Base-by-base conservation (phyloP, 2,329 filamentous ascomycete genomes). In the Dryadomyces sulphureus region DNA sequence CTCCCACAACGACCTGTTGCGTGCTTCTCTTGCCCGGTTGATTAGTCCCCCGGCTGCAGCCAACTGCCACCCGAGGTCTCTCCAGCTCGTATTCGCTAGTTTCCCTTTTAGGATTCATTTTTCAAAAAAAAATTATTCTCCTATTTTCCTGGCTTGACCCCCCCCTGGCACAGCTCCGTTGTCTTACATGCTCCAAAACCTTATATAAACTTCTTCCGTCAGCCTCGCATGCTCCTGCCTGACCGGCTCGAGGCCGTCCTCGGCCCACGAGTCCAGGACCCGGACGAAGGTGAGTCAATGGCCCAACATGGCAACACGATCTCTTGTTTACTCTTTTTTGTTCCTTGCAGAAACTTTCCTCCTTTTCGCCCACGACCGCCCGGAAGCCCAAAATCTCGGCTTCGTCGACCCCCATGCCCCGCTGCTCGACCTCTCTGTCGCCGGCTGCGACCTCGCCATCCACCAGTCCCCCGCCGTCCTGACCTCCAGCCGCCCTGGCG, bases 391-490 rank as follows among this genome's bases (percentile, higher is more conserved):
- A 46, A 80, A 88, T 55, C 78, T 96, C 9, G 92, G 90, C 57
- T 92, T 95, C 62, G 66, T 96, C 52, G 81, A 94, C 60, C 68
- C 83, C 16, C 77, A 74, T 52, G 78, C 84, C 9, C 60, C 72
- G 1, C 63, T 66, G 2, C 61, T 95, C 32, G 75, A 60, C 12
- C 59, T 94, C 48, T 71, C 72, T 30, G 72, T 96, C 50, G 76
- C 69, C 46, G 79, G 72, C 46, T 71, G 70, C 45, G 84, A 94
- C 57, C 77, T 87, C 49, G 75, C 73, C 30, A 81, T 96, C 54
- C 73, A 79, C 50, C 92, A 96, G 62, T 94, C 87, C 2, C 90
- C 88, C 1, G 76, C 79, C 9, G 70, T 96, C 9, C 72, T 98
- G 34, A 79, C 79, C 2, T 94, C 88, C 1, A 75, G 79, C 51